Base-by-base conservation (phyloP, 2,329 filamentous ascomycete species). In the Cryphonectria parasitica region DNA sequence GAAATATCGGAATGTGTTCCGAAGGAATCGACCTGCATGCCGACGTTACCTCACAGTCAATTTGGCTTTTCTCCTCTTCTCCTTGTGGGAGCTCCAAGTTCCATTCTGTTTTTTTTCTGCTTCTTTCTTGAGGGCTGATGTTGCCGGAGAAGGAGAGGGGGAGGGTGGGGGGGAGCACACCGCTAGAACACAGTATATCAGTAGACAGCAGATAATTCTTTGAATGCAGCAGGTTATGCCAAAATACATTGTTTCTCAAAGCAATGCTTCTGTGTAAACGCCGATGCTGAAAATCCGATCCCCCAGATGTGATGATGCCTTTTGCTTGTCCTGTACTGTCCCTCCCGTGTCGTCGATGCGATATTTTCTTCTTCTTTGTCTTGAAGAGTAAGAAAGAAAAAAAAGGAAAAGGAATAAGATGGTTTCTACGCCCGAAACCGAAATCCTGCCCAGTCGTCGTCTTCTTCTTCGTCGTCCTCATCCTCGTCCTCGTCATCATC, bases 391-490 rank as follows among this genome's bases (percentile, higher is more conserved):
- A 17, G 6, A 31, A 22, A 2, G 6, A 4, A 68, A 7, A 31
- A 39, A 19, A 19, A 34, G 2, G 17, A n/a, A 4, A 22, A 10
- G 65, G 43, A 22, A 25, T 41, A n/a, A n/a, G n/a, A 11, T 1
- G 10, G 11, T n/a, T 56, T 34, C 66, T 68, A 72, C 19, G 75
- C 77, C 56, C 79, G 79, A 73, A 88, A 88, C 43, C 86, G 79
- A 74, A 91, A 90, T 1, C 85, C 88, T 71, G 87, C 87, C 80
- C 90, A 91, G 68, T 90, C 89, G 58, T 86, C 84, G 1, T 82
- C 83, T 0, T 83, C 83, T 0, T 85, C 82, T 0, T 85, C 84
- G 0, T 78, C 83, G 5, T 85, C 84, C 0, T 72, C 71, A 0
- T 82, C 81, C 6, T 88, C 87, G 1, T 80, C 80, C 2, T 79